These are phyloP conservation scores for Lenzites betulinus DNA, from an alignment of 768 basidiomycete species.

Conservation along the genomic window DNA sequence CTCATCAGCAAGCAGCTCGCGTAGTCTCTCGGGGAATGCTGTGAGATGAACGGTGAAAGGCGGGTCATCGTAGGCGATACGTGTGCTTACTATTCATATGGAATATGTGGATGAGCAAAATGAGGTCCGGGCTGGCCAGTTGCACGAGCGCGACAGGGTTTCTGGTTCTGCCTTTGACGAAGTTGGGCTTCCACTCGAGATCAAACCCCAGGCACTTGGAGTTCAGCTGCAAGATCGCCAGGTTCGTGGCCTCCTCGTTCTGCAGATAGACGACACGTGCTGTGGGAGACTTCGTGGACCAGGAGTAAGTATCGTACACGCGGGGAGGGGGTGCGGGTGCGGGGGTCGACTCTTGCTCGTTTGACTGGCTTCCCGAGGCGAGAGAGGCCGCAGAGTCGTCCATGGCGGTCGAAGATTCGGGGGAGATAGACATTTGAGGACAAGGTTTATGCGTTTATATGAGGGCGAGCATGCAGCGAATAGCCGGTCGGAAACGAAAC, in stretches of 20 bases:
- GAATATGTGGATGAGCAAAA: slow-evolving; percentile 67
- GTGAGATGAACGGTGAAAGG: not conserved
- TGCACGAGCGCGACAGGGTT: slow-evolving; percentile 78
- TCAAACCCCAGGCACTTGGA: slow-evolving; percentile 58
- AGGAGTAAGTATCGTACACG: slow-evolving; percentile 25
- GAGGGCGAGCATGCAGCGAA: not conserved
- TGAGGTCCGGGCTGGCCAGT: slow-evolving; percentile 55
- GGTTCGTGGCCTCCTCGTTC: slow-evolving; percentile 19
- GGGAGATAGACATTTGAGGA: not conserved
- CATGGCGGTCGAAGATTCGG: not conserved
- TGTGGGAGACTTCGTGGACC: slow-evolving; percentile 21
- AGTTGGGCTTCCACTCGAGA: slow-evolving; percentile 77
- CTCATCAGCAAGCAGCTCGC: slow-evolving; percentile 52
- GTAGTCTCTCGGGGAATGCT: slow-evolving; percentile 40
- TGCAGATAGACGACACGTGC: slow-evolving; percentile 28
- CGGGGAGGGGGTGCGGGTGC: slow-evolving; percentile 5
- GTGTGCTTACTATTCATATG: slow-evolving; percentile 50
- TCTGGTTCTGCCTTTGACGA: slow-evolving; percentile 50
- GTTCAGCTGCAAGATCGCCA: slow-evolving; percentile 21
- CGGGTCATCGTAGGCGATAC: not conserved
- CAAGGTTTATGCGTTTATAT: not conserved
- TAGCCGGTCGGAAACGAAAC: not conserved
- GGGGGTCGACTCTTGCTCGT: not conserved
- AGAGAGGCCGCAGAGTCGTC: not conserved
- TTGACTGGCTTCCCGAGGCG: not conserved